Base-by-base conservation (phyloP, 352 stramenopile species). In the Globisporangium middletonii region DNA sequence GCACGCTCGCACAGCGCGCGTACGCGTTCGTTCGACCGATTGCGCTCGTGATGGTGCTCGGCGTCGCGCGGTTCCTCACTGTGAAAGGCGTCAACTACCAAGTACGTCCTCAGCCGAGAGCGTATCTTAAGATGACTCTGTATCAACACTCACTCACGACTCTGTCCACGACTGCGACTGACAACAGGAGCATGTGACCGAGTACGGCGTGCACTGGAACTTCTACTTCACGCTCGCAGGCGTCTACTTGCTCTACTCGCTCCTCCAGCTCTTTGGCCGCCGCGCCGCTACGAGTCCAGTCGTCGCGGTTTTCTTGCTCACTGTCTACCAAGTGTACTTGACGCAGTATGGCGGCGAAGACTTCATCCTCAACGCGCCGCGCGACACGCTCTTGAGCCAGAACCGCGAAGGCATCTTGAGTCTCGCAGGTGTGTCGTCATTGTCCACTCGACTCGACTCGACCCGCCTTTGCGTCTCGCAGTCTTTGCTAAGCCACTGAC, bases 131-230 rank as follows among this genome's bases (percentile, higher is more conserved):
- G n/a, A 3, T 2, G 19, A 26, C n/a, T 15, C 6, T 16, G 1
- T 13, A 41, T 30, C 16, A 4, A 52, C 19, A 7, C n/a, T 37
- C 7, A 33, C 26, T 23, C 41, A 4, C 15, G 30, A 28, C 23
- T 15, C 35, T 50, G 18, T 5, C 49, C 3, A 38, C 16, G 23
- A 52, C 37, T 8, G 15, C 15, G 2, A 23, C 6, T 6, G 13
- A 19, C 18, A 19, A 46, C 64, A 96, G 74, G 88, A 98, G 57
- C 96, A 99, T 61, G 94, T 99, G 45, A 96, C 84, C 5, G 97
- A 99, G 75, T 99, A 99, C 70, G 97, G 97, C 35, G 88, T 99
- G 19, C 97, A 99, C 74, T 99, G 97, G 97, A 99, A 99, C 75
- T 99, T 99, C 65, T 99, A 99, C 77, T 98, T 99, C 59, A 99